Evolutionary conservation across 2,329 filamentous ascomycete genomes (phyloP).

Genomic region (Fusarium sp.): DNA sequence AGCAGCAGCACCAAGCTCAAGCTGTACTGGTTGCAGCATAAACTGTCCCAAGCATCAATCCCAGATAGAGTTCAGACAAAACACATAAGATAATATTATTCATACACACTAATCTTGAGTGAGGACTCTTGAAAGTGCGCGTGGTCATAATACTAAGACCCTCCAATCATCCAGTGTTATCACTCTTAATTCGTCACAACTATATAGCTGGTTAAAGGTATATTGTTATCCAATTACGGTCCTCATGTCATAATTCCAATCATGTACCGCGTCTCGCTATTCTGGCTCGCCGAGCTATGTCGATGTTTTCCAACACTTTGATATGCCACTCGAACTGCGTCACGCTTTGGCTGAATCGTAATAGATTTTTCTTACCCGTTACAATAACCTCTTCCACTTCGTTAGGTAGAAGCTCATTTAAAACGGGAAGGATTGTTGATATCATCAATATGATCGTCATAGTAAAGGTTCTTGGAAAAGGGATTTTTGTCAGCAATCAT

Average conservation of each 20-base stretch:
- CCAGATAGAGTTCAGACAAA: background rate
- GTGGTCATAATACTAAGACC: too few species aligned
- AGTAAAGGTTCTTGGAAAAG: conserved; percentile 7
- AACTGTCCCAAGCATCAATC: fast-evolving
- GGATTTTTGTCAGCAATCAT: fast-evolving
- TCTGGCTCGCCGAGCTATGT: background rate
- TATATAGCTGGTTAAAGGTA: too few species aligned
- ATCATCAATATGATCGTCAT: conserved; percentile 47
- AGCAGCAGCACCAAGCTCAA: background rate
- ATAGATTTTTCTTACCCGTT: conserved; percentile 5
- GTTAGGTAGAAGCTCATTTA: background rate
- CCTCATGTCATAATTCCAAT: background rate
- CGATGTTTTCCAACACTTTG: conserved; percentile 2
- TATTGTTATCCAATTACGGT: too few species aligned
- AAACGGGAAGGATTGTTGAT: conserved; percentile 30
- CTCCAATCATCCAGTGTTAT: too few species aligned
- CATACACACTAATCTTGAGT: background rate
- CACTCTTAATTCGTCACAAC: too few species aligned
- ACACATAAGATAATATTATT: background rate
- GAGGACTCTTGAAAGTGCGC: background rate
- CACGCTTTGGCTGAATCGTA: conserved; percentile 9
- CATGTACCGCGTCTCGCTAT: background rate
- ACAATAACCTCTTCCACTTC: conserved; percentile 16
- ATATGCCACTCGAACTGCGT: conserved; percentile 21
- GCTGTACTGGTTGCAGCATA: background rate